phyloP scores from a whole-genome alignment of 1,139 yeast genomes.

The Arxiozyma slooffiae region DNA sequence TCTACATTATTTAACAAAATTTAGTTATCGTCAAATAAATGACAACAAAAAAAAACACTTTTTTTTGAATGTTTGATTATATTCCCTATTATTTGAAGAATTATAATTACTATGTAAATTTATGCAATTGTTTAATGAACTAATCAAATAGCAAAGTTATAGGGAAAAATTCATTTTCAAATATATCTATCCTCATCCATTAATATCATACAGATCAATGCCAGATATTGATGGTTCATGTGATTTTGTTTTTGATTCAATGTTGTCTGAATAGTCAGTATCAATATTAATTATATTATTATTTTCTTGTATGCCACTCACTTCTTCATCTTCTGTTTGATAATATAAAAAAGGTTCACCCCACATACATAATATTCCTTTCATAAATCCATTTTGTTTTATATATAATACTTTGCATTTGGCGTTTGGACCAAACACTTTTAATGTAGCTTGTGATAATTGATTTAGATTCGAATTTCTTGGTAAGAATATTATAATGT shows the following conservation, averaged over 20 bases:
- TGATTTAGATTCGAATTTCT: constrained; percentile 56
- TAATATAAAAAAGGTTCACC: constrained; percentile 35
- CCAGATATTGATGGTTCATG: background rate
- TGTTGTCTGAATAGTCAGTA: background rate
- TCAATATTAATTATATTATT: background rate
- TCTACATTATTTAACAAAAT: constrained; percentile 14
- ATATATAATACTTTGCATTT: constrained; percentile 43
- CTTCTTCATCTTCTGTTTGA: constrained; percentile 5
- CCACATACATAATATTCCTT: constrained; percentile 54
- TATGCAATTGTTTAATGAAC: background rate
- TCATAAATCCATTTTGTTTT: constrained; percentile 36
- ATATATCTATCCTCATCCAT: constrained; percentile 13
- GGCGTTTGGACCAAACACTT: constrained; percentile 38
- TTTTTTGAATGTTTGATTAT: background rate
- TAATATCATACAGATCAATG: constrained; percentile 15
- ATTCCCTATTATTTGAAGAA: background rate
- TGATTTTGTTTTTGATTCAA: background rate
- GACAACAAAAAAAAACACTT: background rate
- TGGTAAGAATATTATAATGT: constrained; percentile 69
- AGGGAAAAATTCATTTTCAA: background rate
- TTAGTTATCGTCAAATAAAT: constrained; percentile 21
- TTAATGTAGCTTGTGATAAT: constrained; percentile 39
- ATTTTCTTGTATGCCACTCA: background rate
- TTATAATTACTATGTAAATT: too few species aligned
- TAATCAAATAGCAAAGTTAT: background rate